A percentile compares a stretch with the other conserved stretches of the same genome.
phyloP scores from a whole-genome alignment of 2,329 filamentous ascomycete species.

The Paraphaeosphaeria minitans region DNA sequence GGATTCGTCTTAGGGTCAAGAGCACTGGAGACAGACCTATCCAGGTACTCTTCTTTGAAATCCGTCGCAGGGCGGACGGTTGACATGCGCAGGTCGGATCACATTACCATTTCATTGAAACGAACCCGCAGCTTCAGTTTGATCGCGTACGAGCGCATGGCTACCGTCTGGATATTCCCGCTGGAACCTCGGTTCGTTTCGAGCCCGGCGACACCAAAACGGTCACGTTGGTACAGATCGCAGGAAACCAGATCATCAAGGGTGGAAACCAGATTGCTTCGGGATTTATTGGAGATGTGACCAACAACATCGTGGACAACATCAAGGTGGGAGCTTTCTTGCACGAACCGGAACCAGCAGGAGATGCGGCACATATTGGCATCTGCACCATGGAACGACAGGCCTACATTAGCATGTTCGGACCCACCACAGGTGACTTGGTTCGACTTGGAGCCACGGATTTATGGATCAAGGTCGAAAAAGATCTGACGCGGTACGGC shows the following conservation, averaged over 20 bases:
- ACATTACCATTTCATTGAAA: conserved; percentile 95
- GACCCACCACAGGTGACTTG: conserved; percentile 86
- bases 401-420: conserved; percentile 87
- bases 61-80: not conserved
- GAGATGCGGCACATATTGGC: conserved; percentile 62
- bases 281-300: conserved; percentile 69
- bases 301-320: conserved; percentile 68
- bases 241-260: conserved; percentile 75
- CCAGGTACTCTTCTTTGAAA: conserved; percentile 62
- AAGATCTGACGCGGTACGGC: conserved; percentile 81
- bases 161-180: conserved; percentile 84
- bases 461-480: conserved; percentile 89
- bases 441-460: conserved; percentile 82
- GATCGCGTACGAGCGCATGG: conserved; percentile 84
- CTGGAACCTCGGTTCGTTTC: conserved; percentile 90
- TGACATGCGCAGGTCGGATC: conserved; percentile 69
- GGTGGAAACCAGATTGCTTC: conserved; percentile 83
- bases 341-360: conserved; percentile 70
- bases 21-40: conserved; percentile 89
- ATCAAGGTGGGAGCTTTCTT: conserved; percentile 77
- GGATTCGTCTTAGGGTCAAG: conserved; percentile 76
- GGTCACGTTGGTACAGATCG: conserved; percentile 87
- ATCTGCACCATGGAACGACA: conserved; percentile 74
- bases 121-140: conserved; percentile 88
- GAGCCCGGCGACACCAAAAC: conserved; percentile 93